Percentiles rank a stretch among this genome's conserved stretches.
Evolutionary conservation across 352 stramenopile species (phyloP).

Genomic region (Aphanomyces euteiches): DNA sequence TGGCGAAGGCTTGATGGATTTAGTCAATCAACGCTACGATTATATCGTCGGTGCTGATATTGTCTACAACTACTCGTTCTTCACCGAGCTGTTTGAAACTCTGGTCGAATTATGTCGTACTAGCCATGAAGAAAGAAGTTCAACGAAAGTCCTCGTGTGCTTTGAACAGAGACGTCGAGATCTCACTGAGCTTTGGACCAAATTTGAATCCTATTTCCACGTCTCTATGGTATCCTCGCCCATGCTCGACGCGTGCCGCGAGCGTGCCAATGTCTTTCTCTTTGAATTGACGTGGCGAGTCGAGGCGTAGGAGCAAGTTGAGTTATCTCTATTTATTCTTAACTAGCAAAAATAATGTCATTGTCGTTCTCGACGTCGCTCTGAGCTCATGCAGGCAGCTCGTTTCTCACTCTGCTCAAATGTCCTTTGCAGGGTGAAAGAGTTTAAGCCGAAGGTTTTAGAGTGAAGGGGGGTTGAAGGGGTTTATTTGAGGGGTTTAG

Average conservation of each 20-base stretch:
- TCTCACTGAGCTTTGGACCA: conserved; percentile 7
- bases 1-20: neutral
- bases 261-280: conserved; percentile 5
- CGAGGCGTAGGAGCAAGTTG: no score
- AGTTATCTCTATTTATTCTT: no score
- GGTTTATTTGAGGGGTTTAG: no score
- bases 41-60: conserved; percentile 23
- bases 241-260: neutral
- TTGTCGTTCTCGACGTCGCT: no score
- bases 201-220: neutral
- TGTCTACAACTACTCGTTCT: conserved; percentile 18
- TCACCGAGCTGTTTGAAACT: conserved; percentile 11
- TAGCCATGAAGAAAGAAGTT: neutral
- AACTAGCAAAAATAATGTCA: no score
- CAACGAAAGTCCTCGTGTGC: conserved; percentile 8
- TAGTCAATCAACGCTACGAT: neutral
- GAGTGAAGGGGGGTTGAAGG: no score
- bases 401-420: no score
- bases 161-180: conserved; percentile 21
- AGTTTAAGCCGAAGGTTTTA: no score
- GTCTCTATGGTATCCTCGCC: neutral
- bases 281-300: conserved; percentile 1
- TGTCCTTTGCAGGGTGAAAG: no score
- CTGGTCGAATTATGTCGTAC: neutral
- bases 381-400: no score